Percentiles rank a stretch among this genome's conserved stretches.
phyloP scores from a whole-genome alignment of 306 rosid genomes.

The Psophocarpus tetragonolobus region DNA sequence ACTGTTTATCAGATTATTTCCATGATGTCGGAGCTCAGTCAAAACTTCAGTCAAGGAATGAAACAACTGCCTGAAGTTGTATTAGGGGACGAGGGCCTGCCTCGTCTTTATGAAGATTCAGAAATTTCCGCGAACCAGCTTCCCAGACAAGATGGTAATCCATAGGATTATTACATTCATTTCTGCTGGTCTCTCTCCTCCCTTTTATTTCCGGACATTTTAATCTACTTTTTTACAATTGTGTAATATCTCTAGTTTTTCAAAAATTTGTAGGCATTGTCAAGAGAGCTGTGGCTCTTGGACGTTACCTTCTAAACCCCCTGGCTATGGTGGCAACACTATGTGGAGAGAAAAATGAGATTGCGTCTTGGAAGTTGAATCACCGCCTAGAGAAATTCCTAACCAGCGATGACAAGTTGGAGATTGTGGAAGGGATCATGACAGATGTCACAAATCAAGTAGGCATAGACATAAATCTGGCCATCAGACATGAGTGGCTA shows the following conservation, averaged over 20 bases:
- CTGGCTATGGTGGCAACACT: constrained; percentile 59
- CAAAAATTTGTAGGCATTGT: constrained; percentile 43
- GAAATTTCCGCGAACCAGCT: constrained; percentile 45
- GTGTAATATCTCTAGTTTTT: not conserved
- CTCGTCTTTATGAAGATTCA: constrained; percentile 49
- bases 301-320: constrained; percentile 55
- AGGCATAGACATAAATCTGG: constrained; percentile 51
- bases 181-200: not conserved
- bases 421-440: constrained; percentile 56
- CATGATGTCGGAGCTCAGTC: constrained; percentile 36
- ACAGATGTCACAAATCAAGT: constrained; percentile 52
- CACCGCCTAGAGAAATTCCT: constrained; percentile 41
- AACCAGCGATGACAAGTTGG: constrained; percentile 47
- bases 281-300: constrained; percentile 58
- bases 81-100: constrained; percentile 46
- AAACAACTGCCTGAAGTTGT: constrained; percentile 35
- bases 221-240: not conserved
- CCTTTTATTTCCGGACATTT: not conserved
- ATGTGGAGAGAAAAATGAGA: constrained; percentile 47
- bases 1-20: constrained; percentile 44
- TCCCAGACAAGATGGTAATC: constrained; percentile 45
- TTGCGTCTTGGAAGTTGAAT: constrained; percentile 47
- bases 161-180: not conserved
- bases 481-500: constrained; percentile 47
- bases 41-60: constrained; percentile 29